Percentiles rank a stretch among this genome's conserved stretches.
phyloP scores from a whole-genome alignment of 345 rosid species.

The Microthlaspi erraticum region DNA sequence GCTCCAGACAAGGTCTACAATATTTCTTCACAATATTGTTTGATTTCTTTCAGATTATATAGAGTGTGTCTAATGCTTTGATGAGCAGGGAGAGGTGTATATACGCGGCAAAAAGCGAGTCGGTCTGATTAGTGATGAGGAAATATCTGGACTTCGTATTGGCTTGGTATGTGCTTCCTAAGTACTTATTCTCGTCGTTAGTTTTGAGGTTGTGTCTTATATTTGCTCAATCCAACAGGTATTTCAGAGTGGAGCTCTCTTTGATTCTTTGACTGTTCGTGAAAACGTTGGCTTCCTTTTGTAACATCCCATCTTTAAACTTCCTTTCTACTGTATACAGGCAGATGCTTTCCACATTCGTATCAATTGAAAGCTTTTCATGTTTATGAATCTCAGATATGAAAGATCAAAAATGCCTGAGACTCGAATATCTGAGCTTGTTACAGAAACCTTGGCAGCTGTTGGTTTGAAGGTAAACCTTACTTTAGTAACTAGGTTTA shows the following conservation, averaged over 20 bases:
- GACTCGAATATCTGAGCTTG: conserved; percentile 79
- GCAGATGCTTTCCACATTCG: neutral
- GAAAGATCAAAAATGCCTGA: conserved; percentile 82
- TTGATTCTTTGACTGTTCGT: conserved; percentile 93
- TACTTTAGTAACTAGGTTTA: neutral
- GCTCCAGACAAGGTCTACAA: conserved; percentile 85
- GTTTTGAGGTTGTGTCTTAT: neutral
- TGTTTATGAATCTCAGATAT: conserved; percentile 52
- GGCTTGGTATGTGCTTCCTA: conserved; percentile 61
- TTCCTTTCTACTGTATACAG: neutral
- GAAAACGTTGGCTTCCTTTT: conserved; percentile 97
- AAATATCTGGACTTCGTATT: conserved; percentile 88
- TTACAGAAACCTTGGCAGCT: conserved; percentile 85
- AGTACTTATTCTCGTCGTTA: neutral
- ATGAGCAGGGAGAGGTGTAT: conserved; percentile 80
- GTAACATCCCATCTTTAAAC: conserved; percentile 58
- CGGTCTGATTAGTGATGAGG: conserved; percentile 84
- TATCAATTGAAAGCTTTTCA: conserved; percentile 18
- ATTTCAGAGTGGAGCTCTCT: conserved; percentile 97
- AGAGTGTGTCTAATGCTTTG: conserved; percentile 21
- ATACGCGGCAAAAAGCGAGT: conserved; percentile 80
- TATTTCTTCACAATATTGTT: neutral
- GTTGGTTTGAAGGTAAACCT: conserved; percentile 87
- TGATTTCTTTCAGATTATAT: neutral
- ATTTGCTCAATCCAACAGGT: conserved; percentile 54